Evolutionary conservation across 805 yeast genomes (phyloP), one percentile per base, ranked within the genome.

Genomic region (Barnettozyma siamensis): DNA sequence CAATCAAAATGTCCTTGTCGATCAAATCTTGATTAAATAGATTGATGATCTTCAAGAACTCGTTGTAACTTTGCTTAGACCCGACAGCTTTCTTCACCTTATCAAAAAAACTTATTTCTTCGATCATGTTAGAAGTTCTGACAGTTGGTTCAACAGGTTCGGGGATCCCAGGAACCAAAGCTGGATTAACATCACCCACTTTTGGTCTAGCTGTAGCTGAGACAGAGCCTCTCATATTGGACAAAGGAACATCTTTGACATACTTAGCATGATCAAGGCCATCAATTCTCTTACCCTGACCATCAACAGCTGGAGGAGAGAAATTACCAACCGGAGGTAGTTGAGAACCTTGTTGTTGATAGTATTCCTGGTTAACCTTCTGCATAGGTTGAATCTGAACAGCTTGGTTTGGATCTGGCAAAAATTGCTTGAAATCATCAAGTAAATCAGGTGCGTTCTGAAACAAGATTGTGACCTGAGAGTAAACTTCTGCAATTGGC

Each of bases 401-500:
- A 31, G 27, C 31, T 48, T 49, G 18, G 33, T 57, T 64, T 7
- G 64, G 50, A 55, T 91, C 98, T 2, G 99, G 99, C 62, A 93
- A 72, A 60, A 93, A 93, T 61, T 88, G 89, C 61, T 89, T 88
- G 65, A 93, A 93, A 59, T 94, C 99, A 51, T 88, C 95, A 47
- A 93, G 67, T 44, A 93, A 71, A 57, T 93, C 99, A 1, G 98
- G 98, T 11, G 96, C 95, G 53, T 87, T 86, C 45, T 86, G 82
- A 66, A 93, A 93, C 40, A 93, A 69, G 7, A 79, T 72, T 1
- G 96, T 84, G 3, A 93, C 96, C 59, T 93, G 97, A 41, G 87
- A 83, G 57, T 93, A 93, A 11, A 93, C 99, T 57, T 93, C 98
- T 38, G 87, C 82, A 40, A 93, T 93, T 36, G 96, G 96, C 57